Base-by-base conservation (phyloP, 2,329 filamentous ascomycete genomes). In the Thielaviopsis ethacetica region DNA sequence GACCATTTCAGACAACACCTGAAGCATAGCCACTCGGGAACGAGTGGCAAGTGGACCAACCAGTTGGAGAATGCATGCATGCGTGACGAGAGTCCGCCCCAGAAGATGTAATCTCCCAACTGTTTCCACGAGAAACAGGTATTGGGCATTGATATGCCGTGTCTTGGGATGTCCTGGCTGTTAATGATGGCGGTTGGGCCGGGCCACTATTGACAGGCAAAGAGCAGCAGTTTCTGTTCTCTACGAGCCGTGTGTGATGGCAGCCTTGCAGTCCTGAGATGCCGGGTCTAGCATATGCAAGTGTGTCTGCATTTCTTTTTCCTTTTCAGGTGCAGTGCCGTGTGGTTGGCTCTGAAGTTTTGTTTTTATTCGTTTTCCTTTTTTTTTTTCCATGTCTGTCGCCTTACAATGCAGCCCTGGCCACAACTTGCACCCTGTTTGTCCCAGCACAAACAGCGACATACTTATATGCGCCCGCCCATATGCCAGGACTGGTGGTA, bases 21-120 rank as follows among this genome's bases (percentile, higher is more conserved):
- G 61, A 98, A 97, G 76, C 93, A 98, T 70, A 96, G 90, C 69
- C 93, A 97, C 72, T 88, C 88, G 44, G 93, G 93, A 41, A 91
- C 89, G 0, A 96, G 90, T 71, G 93, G 93, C 34, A 97, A 97
- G 71, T 98, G 93, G 93, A 98, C 93, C 13, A 97, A 97, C 71
- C 91, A 95, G 79, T 77, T 98, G 38, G 93, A 98, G 70, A 94
- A 89, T 68, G 89, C 91, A 5, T 98, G 93, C 73, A 95, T 97
- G 88, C 83, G 91, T 70, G 91, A 85, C 58, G 78, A 95, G 68
- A 90, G 95, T 58, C 77, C 81, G 30, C 78, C 71, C 44, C 70
- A 71, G 19, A 49, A 49, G 50, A 67, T 52, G 53, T 55, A 59
- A 59, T 49, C 27, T 57, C 19, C 9, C 13, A 34, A n/a, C 13